Evolutionary conservation across 495 filamentous ascomycete genomes (phyloP).

Genomic region (Penicillium lividum): DNA sequence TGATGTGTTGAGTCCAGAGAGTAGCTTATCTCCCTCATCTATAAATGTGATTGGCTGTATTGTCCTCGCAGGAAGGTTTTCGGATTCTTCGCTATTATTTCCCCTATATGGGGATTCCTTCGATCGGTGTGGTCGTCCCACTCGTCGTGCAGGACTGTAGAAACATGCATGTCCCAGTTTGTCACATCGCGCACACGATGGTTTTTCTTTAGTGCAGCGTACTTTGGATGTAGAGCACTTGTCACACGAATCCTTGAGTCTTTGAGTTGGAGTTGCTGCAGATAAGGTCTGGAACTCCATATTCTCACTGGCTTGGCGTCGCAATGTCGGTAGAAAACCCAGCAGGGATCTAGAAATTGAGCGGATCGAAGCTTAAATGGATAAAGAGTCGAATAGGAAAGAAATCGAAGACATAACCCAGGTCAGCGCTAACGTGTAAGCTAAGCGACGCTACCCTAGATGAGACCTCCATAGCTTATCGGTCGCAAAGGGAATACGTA

Average conservation of each 20-base stretch:
- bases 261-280: slow-evolving; percentile 4
- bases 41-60: background rate
- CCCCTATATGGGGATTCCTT: background rate
- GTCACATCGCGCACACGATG: slow-evolving; percentile 37
- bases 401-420: background rate
- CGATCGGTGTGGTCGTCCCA: slow-evolving; percentile 20
- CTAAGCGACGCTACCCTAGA: background rate
- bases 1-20: background rate
- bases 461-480: background rate
- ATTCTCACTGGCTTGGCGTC: background rate
- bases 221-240: slow-evolving; percentile 41
- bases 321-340: background rate
- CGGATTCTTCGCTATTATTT: background rate
- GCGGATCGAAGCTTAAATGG: too few relatives aligned
- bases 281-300: background rate
- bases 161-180: slow-evolving; percentile 37
- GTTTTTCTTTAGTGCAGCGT: slow-evolving; percentile 40
- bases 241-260: slow-evolving; percentile 41
- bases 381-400: background rate
- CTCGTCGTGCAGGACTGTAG: slow-evolving; percentile 39
- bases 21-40: slow-evolving; percentile 8
- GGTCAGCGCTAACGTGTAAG: background rate
- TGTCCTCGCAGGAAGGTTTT: slow-evolving; percentile 1
- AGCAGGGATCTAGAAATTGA: too few relatives aligned
- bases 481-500: background rate